Evolutionary conservation across 1,284 basidiomycete species (phyloP).

Genomic region (Ustilago xerochloae): DNA sequence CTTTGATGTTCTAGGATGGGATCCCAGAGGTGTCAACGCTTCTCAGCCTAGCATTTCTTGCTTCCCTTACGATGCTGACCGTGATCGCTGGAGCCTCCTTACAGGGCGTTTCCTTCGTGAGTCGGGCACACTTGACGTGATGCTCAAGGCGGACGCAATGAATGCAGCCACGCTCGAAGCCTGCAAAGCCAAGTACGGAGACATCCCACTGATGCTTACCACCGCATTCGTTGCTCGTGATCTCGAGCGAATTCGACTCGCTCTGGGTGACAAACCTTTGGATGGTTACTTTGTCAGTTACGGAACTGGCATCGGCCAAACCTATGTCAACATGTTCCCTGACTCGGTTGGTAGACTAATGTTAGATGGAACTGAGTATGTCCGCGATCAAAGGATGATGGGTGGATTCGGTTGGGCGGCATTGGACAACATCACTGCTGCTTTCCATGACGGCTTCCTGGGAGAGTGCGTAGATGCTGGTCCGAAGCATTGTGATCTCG

Average conservation of each 20-base stretch:
- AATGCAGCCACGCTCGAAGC: conserved; percentile 28
- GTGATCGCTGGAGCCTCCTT: conserved; percentile 36
- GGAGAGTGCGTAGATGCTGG: conserved; percentile 47
- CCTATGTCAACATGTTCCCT: conserved; percentile 48
- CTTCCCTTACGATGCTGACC: conserved; percentile 41
- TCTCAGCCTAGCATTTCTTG: conserved; percentile 35
- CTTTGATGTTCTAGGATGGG: conserved; percentile 43
- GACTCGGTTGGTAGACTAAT: conserved; percentile 26
- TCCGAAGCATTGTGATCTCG: conserved; percentile 27
- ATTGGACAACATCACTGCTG: conserved; percentile 44
- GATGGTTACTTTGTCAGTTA: conserved; percentile 46
- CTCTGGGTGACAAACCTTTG: conserved; percentile 21
- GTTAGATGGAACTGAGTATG: conserved; percentile 41
- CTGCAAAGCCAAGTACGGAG: conserved; percentile 27
- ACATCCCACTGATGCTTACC: conserved; percentile 28
- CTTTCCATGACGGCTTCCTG: conserved; percentile 40
- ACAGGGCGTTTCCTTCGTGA: conserved; percentile 12
- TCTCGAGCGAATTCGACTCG: conserved; percentile 39
- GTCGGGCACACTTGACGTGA: background rate
- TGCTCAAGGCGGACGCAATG: conserved; percentile 20
- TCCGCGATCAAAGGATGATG: conserved; percentile 28
- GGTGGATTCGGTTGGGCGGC: conserved; percentile 38
- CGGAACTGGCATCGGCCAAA: conserved; percentile 45
- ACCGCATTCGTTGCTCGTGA: conserved; percentile 45
- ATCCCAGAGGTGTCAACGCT: conserved; percentile 43